Evolutionary conservation across 495 filamentous ascomycete genomes (phyloP), one percentile per base, ranked within the genome.

Genomic region (Tetracladium marchalianum): DNA sequence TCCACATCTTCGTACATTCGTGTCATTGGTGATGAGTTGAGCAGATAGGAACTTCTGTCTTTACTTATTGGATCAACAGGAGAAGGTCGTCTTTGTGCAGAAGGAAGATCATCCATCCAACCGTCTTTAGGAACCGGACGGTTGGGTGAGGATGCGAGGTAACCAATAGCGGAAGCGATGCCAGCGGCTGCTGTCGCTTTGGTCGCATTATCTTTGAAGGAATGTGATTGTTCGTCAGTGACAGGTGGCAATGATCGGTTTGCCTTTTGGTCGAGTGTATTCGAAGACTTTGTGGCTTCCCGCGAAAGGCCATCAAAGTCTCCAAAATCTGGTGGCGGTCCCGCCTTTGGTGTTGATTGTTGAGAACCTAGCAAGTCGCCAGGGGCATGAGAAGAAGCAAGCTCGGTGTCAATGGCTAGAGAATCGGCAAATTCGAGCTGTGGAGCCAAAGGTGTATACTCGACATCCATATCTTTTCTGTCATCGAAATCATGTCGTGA

Each of bases 331-430:
- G 36, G 38, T 19, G 43, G 35, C 19, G 44, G 12, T 17, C 15
- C 40, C 2, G 60, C 62, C 46, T 53, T 60, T n/a, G 66, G 62
- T 35, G 64, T 66, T 4, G 57, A 59, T 50, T 67, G 60, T 13
- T 62, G 41, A 0, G 58, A 62, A 6, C 54, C 62, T 5, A 65
- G 52, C 4, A 55, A 39, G 15, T 61, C 61, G 11, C 43, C n/a
- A 11, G 36, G 18, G n/a, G 36, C 43, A 34, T 52, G 43, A 12
- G 38, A 41, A 11, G 39, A 41, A n/a, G 53, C 49, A 42, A 52
- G 46, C 4, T 22, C 24, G 16, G 58, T 64, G 38, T 64, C 61
- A 46, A 64, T 60, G 11, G 47, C 54, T 36, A 63, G 31, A 11
- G 51, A 54, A 15, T 52, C 41, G 22, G 33, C 19, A 41, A 41